Evolutionary conservation across 2,329 filamentous ascomycete genomes (phyloP), one percentile per base, ranked within the genome.

Genomic region (Pseudogymnoascus sp.): DNA sequence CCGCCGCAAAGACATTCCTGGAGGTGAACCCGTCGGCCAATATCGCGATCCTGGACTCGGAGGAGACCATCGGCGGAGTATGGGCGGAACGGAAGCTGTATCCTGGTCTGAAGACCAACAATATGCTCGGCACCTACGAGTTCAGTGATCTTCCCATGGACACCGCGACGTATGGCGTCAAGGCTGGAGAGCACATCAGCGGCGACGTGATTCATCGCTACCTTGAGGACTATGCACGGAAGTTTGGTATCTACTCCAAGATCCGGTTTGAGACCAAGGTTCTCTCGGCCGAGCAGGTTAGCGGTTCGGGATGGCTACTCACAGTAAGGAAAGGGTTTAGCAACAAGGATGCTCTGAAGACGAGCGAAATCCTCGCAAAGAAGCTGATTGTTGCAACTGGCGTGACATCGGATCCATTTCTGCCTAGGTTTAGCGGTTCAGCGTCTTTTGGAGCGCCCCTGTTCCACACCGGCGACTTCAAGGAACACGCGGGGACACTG

Each of bases 131-230:
- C 2, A 87, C 84, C 0, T 90, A 87, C 67, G 87, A 92, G 71
- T 91, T 83, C 68, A 83, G 84, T 0, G 89, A 90, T 67, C 90
- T 89, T 64, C 87, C 87, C 15, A 87, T 92, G 84, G 77, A 80
- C 63, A 72, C 75, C 6, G 79, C 79, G 18, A 78, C 74, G 0
- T 86, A 82, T 66, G 76, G 76, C 1, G 72, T 83, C 27, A 70
- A 76, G 48, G 70, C 73, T 0, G 76, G 76, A 2, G 68, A 81
- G 61, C 84, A 87, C 69, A 82, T 88, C 52, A 79, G 83, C 0
- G 85, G 82, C 0, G 66, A 74, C 0, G 78, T 80, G 1, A 72
- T 87, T 61, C 78, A 85, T 65, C 67, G 73, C 1, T 89, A 88
- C 68, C 71, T 87, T 8, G 75, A 76, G 40, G 76, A 80, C 3